Evolutionary conservation across 805 yeast genomes (phyloP), one percentile per base, ranked within the genome.

Genomic region (Ogataea henricii): DNA sequence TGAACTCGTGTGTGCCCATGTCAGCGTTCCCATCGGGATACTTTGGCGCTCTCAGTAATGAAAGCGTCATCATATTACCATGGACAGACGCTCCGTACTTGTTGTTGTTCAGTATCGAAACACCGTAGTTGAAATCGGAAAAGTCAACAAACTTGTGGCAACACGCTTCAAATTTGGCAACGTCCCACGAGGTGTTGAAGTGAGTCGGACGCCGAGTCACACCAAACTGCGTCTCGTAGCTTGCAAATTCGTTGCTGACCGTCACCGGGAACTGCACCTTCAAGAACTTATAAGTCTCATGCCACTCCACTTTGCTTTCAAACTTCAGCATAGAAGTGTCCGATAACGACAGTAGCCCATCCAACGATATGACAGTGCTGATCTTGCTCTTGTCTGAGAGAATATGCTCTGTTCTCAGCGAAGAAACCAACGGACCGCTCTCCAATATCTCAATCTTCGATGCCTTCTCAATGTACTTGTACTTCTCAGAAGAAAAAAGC

Each of bases 211-310:
- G 81, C 59, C 79, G 83, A 5, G 96, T 92, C 39, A 87, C 68
- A 45, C 99, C 99, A 68, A 88, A 92, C 65, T 91, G 96, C 2
- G 97, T 90, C 66, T 92, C 99, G 65, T 89, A 94, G 48, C 83
- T 81, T 1, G 97, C 98, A 46, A 62, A 75, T 17, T 91, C 94
- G 33, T 80, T 76, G 56, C 80, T 80, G 16, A 92, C 76, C 23
- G 87, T 86, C 17, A 92, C 96, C 1, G 97, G 97, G 69, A 94
- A 92, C 67, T 94, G 97, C 9, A 89, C 96, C 67, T 94, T 94
- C 66, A 92, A 76, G 67, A 92, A 94, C 65, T 88, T 83, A 68
- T 89, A 86, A 25, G 80, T 79, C 61, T 90, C 96, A 63, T 87
- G 82, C 99, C 99, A 92, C 32, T 83, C 82, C 25, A 88, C 96